Conservation (phyloP, 2,329 filamentous ascomycete species). For the Fusarium sp. region DNA sequence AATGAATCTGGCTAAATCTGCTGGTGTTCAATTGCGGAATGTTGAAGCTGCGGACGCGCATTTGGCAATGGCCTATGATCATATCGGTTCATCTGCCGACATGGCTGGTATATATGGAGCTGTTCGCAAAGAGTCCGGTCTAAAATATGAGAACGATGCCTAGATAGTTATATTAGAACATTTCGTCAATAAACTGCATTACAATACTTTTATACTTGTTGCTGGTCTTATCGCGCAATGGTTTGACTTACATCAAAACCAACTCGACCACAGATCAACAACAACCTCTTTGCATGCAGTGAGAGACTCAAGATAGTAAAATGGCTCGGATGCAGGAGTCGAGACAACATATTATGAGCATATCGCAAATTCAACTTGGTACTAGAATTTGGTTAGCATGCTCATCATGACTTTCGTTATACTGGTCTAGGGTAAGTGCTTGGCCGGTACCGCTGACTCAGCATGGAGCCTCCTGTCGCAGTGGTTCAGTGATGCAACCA, state of each 20-base stretch:
- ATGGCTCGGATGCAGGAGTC: not conserved
- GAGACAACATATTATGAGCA: rapidly evolving
- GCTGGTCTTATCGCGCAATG: rapidly evolving
- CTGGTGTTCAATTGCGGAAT: slow-evolving; percentile 71
- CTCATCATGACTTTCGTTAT: not conserved
- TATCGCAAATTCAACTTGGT: not conserved
- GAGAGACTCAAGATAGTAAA: not conserved
- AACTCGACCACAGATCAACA: not conserved
- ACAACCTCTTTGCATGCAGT: not conserved
- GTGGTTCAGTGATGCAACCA: slow-evolving; percentile 39
- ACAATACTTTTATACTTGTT: no score
- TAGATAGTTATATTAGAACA: slow-evolving; percentile 1
- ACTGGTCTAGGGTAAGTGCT: slow-evolving; percentile 16
- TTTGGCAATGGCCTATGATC: slow-evolving; percentile 74
- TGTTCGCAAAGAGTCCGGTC: slow-evolving; percentile 76
- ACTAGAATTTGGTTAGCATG: not conserved
- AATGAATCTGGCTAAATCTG: slow-evolving; percentile 69
- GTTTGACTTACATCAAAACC: not conserved
- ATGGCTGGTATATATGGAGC: slow-evolving; percentile 86
- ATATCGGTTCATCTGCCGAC: slow-evolving; percentile 77
- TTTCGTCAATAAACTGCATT: not conserved
- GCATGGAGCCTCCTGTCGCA: slow-evolving; percentile 15
- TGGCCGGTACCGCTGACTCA: slow-evolving; percentile 25
- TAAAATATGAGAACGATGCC: slow-evolving; percentile 75
- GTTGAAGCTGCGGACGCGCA: slow-evolving; percentile 76